These are phyloP conservation scores for Strobilomyces dryophilus DNA, from an alignment of 768 basidiomycete species.

Conservation along the genomic window DNA sequence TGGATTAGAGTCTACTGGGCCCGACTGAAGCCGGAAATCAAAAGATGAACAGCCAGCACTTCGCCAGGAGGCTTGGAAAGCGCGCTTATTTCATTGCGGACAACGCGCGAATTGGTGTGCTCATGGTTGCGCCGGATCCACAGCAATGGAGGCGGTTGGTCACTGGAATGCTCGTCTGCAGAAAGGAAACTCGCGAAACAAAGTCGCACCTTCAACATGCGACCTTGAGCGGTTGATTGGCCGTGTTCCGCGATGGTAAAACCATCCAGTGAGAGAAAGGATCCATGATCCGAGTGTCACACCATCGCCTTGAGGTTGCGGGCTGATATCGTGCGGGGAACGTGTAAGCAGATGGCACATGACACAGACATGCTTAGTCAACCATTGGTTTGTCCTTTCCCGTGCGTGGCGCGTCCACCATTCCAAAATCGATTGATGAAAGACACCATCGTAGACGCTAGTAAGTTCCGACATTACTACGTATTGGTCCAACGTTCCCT, in stretches of 20 bases:
- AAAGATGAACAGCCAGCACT: not conserved
- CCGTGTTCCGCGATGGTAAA: not conserved
- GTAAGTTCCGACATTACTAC: conserved; percentile 38
- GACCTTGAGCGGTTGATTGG: not conserved
- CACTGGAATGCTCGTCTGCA: not conserved
- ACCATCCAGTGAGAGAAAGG: not conserved
- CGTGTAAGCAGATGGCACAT: not conserved
- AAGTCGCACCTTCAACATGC: not conserved
- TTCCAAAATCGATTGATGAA: conserved; percentile 44
- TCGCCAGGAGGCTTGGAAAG: not conserved
- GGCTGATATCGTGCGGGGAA: not conserved
- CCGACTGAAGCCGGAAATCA: not conserved
- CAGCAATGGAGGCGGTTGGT: not conserved
- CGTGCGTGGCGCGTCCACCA: not conserved
- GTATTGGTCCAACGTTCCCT: not conserved
- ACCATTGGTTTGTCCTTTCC: not conserved
- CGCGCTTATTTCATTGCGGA: not conserved
- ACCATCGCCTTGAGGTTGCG: not conserved
- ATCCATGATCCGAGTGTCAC: not conserved
- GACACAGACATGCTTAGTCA: conserved; percentile 9
- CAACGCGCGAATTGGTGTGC: not conserved
- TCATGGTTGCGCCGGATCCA: not conserved
- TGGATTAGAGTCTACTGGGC: conserved; percentile 7
- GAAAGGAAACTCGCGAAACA: conserved; percentile 2
- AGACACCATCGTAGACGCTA: conserved; percentile 59